Evolutionary conservation across 345 rosid genomes (phyloP).

Genomic region (Bretschneidera sinensis): DNA sequence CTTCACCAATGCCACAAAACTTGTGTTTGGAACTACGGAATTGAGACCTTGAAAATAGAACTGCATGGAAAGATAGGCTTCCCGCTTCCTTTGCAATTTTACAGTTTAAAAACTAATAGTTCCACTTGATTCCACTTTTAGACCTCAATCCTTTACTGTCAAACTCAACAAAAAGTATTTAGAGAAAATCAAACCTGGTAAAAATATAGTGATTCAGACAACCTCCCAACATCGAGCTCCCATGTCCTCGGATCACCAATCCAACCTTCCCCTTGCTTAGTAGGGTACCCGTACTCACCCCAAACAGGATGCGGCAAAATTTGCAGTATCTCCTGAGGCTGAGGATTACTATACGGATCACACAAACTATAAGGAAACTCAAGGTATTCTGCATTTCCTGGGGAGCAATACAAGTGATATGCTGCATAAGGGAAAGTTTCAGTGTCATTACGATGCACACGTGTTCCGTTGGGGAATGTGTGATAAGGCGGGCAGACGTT

Average conservation of each 20-base stretch:
- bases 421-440: conserved; percentile 35
- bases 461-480: conserved; percentile 30
- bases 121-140: no score
- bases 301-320: conserved; percentile 46
- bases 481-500: conserved; percentile 40
- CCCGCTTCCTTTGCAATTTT: no score
- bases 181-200: conserved; percentile 28
- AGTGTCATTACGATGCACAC: conserved; percentile 28
- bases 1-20: no score
- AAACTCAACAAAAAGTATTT: no score
- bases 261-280: conserved; percentile 44
- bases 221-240: conserved; percentile 50
- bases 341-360: conserved; percentile 54
- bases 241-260: conserved; percentile 45
- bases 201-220: conserved; percentile 38
- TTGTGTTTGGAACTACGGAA: no score
- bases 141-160: no score
- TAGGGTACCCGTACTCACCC: conserved; percentile 46
- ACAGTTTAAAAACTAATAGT: no score
- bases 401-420: conserved; percentile 42
- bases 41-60: no score
- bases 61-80: no score
- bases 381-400: conserved; percentile 38
- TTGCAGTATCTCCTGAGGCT: conserved; percentile 49
- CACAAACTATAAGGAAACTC: conserved; percentile 32